Evolutionary conservation across 805 yeast genomes (phyloP).

Genomic region (Candida taoyuanica): DNA sequence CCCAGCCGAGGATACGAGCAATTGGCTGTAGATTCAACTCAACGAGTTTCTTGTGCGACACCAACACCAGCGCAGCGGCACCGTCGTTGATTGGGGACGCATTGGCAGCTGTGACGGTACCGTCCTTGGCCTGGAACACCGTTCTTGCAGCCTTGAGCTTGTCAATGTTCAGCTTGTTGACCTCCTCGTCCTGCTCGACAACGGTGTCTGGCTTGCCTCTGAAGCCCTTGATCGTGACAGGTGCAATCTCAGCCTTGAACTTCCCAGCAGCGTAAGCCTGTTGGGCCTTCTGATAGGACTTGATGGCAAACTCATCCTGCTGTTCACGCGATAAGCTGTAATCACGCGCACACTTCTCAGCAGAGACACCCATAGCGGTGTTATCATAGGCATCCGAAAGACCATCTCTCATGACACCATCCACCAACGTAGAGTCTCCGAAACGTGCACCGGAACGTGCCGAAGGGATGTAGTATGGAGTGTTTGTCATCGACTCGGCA

Average conservation of each 20-base stretch:
- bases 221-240: slow-evolving; percentile 81
- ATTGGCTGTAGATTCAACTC: slow-evolving; percentile 86
- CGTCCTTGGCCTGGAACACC: slow-evolving; percentile 89
- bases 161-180: slow-evolving; percentile 67
- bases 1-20: slow-evolving; percentile 91
- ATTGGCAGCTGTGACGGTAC: slow-evolving; percentile 96
- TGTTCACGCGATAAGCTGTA: slow-evolving; percentile 72
- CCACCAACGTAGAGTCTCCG: slow-evolving; percentile 76
- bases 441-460: slow-evolving; percentile 88
- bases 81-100: slow-evolving; percentile 97
- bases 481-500: slow-evolving; percentile 94
- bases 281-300: slow-evolving; percentile 82
- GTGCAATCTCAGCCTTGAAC: slow-evolving; percentile 77
- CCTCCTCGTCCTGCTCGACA: slow-evolving; percentile 80
- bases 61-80: slow-evolving; percentile 90
- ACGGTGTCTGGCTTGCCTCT: slow-evolving; percentile 85
- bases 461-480: slow-evolving; percentile 85
- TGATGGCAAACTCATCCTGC: slow-evolving; percentile 86
- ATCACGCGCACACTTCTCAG: slow-evolving; percentile 92
- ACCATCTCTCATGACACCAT: slow-evolving; percentile 92
- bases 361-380: slow-evolving; percentile 93
- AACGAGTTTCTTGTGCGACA: slow-evolving; percentile 76
- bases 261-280: slow-evolving; percentile 77
- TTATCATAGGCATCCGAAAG: slow-evolving; percentile 86
- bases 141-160: slow-evolving; percentile 83